Conservation (phyloP, 1,139 yeast species). For the Scheffersomyces cryptocercus region DNA sequence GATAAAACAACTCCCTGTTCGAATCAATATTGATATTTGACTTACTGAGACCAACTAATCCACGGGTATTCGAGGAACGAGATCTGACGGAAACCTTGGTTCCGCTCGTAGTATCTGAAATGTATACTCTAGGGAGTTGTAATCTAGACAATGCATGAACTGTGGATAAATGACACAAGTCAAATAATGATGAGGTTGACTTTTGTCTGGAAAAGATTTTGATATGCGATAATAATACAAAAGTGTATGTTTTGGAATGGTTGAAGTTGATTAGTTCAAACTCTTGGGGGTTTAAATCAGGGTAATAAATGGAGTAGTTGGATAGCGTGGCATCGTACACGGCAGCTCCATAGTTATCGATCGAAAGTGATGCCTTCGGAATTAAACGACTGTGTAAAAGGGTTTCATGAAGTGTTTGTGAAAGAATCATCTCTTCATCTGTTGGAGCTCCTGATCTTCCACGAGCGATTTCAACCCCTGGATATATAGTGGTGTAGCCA, state of each 20-base stretch:
- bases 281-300: conserved; percentile 30
- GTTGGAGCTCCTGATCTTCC: conserved; percentile 84
- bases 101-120: conserved; percentile 56
- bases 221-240: conserved; percentile 71
- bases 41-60: conserved; percentile 11
- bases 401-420: conserved; percentile 67
- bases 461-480: conserved; percentile 78
- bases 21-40: conserved; percentile 31
- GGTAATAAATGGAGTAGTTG: conserved; percentile 37
- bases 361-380: conserved; percentile 43
- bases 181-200: conserved; percentile 58
- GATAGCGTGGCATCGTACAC: conserved; percentile 23
- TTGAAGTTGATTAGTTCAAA: conserved; percentile 23
- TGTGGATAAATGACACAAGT: conserved; percentile 71
- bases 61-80: conserved; percentile 45
- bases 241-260: conserved; percentile 42
- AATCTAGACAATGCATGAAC: conserved; percentile 63
- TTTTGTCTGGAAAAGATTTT: conserved; percentile 82
- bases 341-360: conserved; percentile 52
- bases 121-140: conserved; percentile 64
- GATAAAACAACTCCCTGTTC: conserved; percentile 20
- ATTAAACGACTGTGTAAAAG: conserved; percentile 57
- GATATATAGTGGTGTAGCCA: conserved; percentile 56
- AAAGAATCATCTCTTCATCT: conserved; percentile 82
- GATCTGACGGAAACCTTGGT: conserved; percentile 53